phyloP scores from a whole-genome alignment of 2,329 filamentous ascomycete species.

The Colletotrichum sp. region DNA sequence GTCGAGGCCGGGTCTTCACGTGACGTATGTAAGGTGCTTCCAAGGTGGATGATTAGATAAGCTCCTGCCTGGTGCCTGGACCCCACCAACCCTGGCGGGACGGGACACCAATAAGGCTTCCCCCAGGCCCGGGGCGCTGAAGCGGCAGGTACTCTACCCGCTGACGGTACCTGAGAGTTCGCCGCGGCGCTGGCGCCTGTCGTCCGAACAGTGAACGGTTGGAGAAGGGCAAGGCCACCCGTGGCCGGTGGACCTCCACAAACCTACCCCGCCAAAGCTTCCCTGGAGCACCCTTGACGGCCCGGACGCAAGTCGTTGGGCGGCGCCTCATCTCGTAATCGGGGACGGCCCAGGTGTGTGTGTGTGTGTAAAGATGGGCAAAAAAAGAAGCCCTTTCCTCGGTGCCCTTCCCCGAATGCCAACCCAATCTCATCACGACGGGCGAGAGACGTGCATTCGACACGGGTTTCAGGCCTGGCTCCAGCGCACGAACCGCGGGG shows the following conservation, averaged over 20 bases:
- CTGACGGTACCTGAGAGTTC: background rate
- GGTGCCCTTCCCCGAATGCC: background rate
- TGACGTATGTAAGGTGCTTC: too few relatives aligned
- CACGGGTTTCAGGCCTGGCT: background rate
- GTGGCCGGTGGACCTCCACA: background rate
- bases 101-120: background rate
- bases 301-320: background rate
- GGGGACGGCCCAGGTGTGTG: background rate
- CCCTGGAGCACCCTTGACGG: background rate
- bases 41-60: background rate
- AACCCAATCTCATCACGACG: background rate
- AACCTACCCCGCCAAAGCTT: constrained; percentile 17
- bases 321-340: background rate
- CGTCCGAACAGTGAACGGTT: constrained; percentile 18
- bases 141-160: background rate
- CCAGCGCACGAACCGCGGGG: background rate
- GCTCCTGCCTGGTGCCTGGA: background rate
- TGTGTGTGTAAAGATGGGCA: background rate
- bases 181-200: background rate
- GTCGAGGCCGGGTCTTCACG: constrained; percentile 21
- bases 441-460: background rate
- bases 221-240: background rate
- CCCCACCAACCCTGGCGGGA: background rate
- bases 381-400: background rate
- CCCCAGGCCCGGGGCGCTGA: background rate